Evolutionary conservation across 2,329 filamentous ascomycete genomes (phyloP).

Genomic region (Zasmidium angulare): DNA sequence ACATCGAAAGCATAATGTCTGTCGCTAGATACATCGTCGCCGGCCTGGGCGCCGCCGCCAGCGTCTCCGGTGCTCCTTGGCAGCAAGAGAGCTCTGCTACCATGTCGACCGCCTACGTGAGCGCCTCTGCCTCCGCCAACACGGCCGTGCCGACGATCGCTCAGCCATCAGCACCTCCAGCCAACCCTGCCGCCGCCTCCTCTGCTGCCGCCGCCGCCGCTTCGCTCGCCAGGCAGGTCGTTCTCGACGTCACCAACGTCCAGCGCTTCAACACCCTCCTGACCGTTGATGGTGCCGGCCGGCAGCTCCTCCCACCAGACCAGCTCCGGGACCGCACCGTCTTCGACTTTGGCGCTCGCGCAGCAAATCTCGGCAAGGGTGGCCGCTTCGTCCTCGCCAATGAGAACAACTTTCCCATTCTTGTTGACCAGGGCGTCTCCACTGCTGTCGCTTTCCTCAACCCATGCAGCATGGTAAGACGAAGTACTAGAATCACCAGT

Average conservation of each 20-base stretch:
- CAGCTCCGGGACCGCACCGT: slow-evolving; percentile 13
- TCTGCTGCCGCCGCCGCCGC: slow-evolving; percentile 7
- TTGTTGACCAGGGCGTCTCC: slow-evolving; percentile 17
- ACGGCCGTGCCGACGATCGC: slow-evolving; percentile 9
- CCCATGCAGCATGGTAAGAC: slow-evolving; percentile 49
- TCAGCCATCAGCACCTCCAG: slow-evolving; percentile 9
- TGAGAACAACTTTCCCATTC: slow-evolving; percentile 19
- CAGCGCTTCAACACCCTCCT: slow-evolving; percentile 16
- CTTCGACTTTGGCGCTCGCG: slow-evolving; percentile 18
- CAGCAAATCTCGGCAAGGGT: slow-evolving; percentile 7
- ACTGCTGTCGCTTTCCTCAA: slow-evolving; percentile 25
- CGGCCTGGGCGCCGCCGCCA: slow-evolving; percentile 16
- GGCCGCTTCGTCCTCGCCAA: slow-evolving; percentile 18
- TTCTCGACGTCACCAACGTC: slow-evolving; percentile 15
- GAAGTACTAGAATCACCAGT: slow-evolving; percentile 45
- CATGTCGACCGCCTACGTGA: background rate
- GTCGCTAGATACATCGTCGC: slow-evolving; percentile 18
- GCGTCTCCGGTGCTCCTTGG: slow-evolving; percentile 15
- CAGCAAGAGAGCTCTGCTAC: background rate
- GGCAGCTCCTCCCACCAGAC: slow-evolving; percentile 8
- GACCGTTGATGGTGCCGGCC: slow-evolving; percentile 13
- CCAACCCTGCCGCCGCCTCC: slow-evolving; percentile 12
- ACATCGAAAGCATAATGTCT: slow-evolving; percentile 6
- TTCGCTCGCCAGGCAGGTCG: slow-evolving; percentile 13
- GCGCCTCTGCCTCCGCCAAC: background rate